A percentile compares a stretch with the other conserved stretches of the same genome.
Conservation (phyloP, 139 green algal genomes). For the Mychonastes homosphaera region DNA sequence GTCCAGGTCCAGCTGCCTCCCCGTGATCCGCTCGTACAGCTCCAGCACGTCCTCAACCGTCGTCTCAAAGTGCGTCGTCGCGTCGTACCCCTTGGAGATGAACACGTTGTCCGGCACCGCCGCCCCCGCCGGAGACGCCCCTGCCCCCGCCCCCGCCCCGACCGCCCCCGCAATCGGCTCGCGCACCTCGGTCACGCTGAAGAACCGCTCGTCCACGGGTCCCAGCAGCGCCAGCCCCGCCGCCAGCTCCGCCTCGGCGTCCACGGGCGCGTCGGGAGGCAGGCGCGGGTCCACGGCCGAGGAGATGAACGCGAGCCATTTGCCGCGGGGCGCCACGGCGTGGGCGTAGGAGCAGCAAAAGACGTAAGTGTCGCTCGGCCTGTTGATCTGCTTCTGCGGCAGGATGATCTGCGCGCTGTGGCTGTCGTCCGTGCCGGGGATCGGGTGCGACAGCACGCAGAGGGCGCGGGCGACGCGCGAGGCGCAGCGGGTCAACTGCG, state of each 20-base stretch:
- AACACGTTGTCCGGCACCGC: conserved; percentile 72
- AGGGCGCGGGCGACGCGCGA: conserved; percentile 83
- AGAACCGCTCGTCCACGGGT: conserved; percentile 86
- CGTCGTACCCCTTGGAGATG: conserved; percentile 92
- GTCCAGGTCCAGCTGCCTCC: conserved; percentile 31
- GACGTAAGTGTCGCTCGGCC: conserved; percentile 84
- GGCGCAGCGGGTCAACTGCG: conserved; percentile 29
- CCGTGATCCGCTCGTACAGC: conserved; percentile 92
- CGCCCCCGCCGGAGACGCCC: background rate
- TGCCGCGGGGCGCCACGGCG: conserved; percentile 77
- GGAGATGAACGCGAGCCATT: conserved; percentile 96
- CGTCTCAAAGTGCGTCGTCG: conserved; percentile 97
- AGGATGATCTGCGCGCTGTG: conserved; percentile 92
- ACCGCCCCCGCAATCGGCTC: conserved; percentile 48
- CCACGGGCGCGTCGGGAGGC: too few relatives aligned
- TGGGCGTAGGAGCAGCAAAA: conserved; percentile 93
- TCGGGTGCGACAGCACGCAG: conserved; percentile 88
- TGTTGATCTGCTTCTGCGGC: conserved; percentile 86
- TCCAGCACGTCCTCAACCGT: conserved; percentile 92
- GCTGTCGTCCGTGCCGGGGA: conserved; percentile 87
- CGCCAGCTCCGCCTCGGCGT: conserved; percentile 53
- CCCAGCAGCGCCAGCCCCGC: conserved; percentile 83
- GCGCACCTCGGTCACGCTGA: conserved; percentile 68
- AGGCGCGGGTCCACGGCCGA: conserved; percentile 94
- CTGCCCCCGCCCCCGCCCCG: background rate